Conservation (phyloP, 257 asterid genomes). For the Schizonepeta tenuifolia region DNA sequence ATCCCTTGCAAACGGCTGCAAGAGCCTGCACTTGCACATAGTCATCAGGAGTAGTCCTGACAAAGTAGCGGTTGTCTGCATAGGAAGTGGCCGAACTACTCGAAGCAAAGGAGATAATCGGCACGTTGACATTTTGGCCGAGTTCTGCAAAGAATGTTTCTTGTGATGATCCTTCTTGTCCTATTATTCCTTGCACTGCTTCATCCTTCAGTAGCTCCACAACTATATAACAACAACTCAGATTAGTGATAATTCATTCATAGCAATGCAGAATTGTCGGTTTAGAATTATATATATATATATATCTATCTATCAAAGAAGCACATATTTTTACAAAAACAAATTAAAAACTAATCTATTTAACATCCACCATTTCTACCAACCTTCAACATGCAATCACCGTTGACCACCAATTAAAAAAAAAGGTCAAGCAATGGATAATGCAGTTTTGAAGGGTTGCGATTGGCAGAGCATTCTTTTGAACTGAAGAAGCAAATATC, state of each 20-base stretch:
- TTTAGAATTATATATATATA: too few relatives aligned
- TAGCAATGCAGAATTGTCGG: background rate
- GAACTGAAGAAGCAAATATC: too few relatives aligned
- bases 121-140: conserved; percentile 48
- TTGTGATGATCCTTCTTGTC: conserved; percentile 43
- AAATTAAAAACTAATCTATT: too few relatives aligned
- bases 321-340: too few relatives aligned
- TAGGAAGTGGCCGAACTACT: conserved; percentile 26
- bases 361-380: too few relatives aligned
- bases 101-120: conserved; percentile 45
- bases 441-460: background rate
- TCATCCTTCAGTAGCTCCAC: conserved; percentile 49
- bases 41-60: conserved; percentile 41
- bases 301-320: too few relatives aligned
- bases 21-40: conserved; percentile 52
- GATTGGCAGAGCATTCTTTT: background rate
- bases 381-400: too few relatives aligned
- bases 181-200: conserved; percentile 56
- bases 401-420: too few relatives aligned
- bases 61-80: conserved; percentile 31
- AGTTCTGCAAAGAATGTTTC: conserved; percentile 48
- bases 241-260: background rate
- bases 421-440: background rate
- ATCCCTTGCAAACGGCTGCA: conserved; percentile 49
- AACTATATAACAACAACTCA: conserved; percentile 43